Percentiles rank a stretch among this genome's conserved stretches.
Conservation (phyloP, 2,329 filamentous ascomycete species). For the Cladosporium cucumerinum region DNA sequence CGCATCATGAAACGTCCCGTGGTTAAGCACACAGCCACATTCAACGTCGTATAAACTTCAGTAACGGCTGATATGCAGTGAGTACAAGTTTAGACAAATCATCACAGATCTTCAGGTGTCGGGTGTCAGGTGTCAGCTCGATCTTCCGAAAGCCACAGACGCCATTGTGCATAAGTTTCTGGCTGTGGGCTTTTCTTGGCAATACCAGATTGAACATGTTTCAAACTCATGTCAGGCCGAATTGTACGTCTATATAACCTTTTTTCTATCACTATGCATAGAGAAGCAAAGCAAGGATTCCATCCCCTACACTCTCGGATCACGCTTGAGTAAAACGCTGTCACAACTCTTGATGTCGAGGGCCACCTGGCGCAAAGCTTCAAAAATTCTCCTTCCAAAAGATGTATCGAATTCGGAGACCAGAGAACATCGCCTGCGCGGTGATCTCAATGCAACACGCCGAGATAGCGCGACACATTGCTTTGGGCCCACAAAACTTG, state of each 20-base stretch:
- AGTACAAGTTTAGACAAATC: neutral
- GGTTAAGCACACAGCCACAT: neutral
- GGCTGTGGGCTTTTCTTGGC: neutral
- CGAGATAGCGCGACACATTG: neutral
- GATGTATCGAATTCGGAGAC: neutral
- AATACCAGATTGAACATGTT: neutral
- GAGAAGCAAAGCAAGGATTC: too few relatives aligned
- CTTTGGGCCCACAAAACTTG: neutral
- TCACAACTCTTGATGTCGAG: neutral
- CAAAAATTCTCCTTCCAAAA: neutral
- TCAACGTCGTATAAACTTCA: neutral
- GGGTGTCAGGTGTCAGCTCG: neutral
- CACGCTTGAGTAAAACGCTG: neutral
- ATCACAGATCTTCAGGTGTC: neutral
- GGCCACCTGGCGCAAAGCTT: neutral
- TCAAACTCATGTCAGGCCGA: neutral
- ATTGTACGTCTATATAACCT: neutral
- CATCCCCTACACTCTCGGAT: too few relatives aligned
- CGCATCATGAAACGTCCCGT: constrained; percentile 7
- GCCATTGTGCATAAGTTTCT: neutral
- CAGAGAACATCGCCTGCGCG: neutral
- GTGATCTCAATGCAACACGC: neutral
- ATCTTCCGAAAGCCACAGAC: neutral
- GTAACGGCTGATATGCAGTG: neutral
- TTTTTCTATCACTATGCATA: too few relatives aligned